Evolutionary conservation across 2,329 filamentous ascomycete genomes (phyloP).

Genomic region (Chaetomiaceae sp.): DNA sequence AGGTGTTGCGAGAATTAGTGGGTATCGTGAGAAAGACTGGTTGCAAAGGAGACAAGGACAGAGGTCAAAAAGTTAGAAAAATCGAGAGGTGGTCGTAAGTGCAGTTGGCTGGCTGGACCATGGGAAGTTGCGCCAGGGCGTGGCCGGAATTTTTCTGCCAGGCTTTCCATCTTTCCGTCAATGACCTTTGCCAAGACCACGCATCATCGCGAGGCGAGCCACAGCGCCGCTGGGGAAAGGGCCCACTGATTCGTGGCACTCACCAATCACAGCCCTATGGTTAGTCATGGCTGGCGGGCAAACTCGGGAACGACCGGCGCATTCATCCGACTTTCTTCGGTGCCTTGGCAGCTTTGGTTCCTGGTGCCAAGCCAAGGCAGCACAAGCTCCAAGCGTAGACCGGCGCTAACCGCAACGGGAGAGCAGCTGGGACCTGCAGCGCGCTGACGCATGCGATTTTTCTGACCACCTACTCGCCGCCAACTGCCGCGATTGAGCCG

Average conservation of each 20-base stretch:
- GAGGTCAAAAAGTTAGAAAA: conserved; percentile 14
- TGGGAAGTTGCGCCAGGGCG: conserved; percentile 1
- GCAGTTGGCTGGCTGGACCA: background rate
- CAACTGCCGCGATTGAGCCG: conserved; percentile 15
- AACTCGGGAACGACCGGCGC: conserved; percentile 22
- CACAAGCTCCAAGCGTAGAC: background rate
- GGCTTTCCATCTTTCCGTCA: conserved; percentile 7
- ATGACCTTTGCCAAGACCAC: conserved; percentile 20
- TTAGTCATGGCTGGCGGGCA: conserved; percentile 22
- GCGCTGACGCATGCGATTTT: conserved; percentile 12
- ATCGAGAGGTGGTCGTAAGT: conserved; percentile 14
- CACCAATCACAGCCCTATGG: conserved; percentile 17
- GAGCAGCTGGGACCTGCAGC: conserved; percentile 3
- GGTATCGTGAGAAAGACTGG: conserved; percentile 9
- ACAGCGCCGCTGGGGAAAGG: conserved; percentile 15
- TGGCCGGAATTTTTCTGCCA: conserved; percentile 19
- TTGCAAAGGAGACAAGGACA: conserved; percentile 12
- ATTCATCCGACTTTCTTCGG: background rate
- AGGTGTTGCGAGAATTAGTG: conserved; percentile 15
- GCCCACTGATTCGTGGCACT: background rate
- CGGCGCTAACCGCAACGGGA: conserved; percentile 10
- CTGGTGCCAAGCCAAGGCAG: background rate
- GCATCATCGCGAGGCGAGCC: conserved; percentile 14
- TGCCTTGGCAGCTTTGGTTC: conserved; percentile 3
- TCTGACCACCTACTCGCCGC: conserved; percentile 1